Percentiles rank a stretch among this genome's conserved stretches.
phyloP scores from a whole-genome alignment of 192 early-diverging fungal genomes.

The Backusella morwellensis region DNA sequence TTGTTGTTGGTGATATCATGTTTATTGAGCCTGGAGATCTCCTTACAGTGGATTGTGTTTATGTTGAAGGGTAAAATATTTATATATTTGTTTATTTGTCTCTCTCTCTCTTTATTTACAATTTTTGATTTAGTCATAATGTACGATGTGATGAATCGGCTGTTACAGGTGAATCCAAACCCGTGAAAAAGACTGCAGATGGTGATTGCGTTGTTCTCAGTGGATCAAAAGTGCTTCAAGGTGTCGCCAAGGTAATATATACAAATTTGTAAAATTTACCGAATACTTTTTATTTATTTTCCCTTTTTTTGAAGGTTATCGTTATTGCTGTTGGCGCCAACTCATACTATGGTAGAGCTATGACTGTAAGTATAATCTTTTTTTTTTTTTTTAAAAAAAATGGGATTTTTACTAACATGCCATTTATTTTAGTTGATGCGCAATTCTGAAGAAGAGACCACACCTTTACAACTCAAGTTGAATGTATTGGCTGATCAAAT shows the following conservation, averaged over 20 bases:
- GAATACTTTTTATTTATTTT: not conserved
- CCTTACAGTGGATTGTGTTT: constrained; percentile 91
- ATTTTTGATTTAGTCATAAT: constrained; percentile 52
- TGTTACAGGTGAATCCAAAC: constrained; percentile 89
- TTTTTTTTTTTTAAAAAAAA: too few species aligned
- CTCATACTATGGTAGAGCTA: constrained; percentile 88
- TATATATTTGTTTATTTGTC: not conserved
- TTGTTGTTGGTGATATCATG: constrained; percentile 91
- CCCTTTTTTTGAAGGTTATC: constrained; percentile 46
- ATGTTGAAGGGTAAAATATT: constrained; percentile 51
- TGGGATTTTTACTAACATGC: not conserved
- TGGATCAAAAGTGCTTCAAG: constrained; percentile 90
- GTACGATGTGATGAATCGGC: constrained; percentile 86
- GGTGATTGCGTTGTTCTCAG: constrained; percentile 82
- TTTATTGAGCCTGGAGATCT: constrained; percentile 89
- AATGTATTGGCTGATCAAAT: constrained; percentile 89
- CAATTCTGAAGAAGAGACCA: constrained; percentile 66
- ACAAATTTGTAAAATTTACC: not conserved
- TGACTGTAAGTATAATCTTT: constrained; percentile 58
- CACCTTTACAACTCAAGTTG: constrained; percentile 94
- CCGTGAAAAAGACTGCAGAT: constrained; percentile 69
- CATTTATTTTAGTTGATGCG: constrained; percentile 53
- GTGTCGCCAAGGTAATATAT: constrained; percentile 55
- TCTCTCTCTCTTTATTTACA: not conserved
- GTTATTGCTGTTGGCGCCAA: constrained; percentile 85